A percentile compares a stretch with the other conserved stretches of the same genome.
Evolutionary conservation across 108 stramenopile genomes (phyloP).

Genomic region (Stephanodiscus triporus): DNA sequence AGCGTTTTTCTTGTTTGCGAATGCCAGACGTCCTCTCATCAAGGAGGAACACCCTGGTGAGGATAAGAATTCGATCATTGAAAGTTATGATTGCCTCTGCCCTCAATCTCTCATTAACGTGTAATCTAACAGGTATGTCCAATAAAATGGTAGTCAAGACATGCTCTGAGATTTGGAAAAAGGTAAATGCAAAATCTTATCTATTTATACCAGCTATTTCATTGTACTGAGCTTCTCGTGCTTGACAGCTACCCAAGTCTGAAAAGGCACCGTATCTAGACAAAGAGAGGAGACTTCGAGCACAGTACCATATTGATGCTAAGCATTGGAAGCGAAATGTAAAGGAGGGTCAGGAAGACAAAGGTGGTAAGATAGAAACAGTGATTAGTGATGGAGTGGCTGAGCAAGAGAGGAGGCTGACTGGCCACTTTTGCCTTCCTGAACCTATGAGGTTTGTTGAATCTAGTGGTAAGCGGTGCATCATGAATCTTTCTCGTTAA

Average conservation of each 20-base stretch:
- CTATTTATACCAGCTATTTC: neutral
- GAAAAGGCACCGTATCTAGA: constrained; percentile 33
- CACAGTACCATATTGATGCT: constrained; percentile 23
- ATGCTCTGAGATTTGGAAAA: constrained; percentile 20
- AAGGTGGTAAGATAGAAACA: constrained; percentile 2
- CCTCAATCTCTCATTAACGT: neutral
- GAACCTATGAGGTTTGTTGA: neutral
- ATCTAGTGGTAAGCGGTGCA: neutral
- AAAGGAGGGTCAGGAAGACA: constrained; percentile 6
- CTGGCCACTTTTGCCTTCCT: neutral
- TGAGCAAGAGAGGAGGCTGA: neutral
- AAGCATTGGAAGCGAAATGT: constrained; percentile 21
- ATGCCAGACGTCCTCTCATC: constrained; percentile 34
- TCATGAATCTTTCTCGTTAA: neutral
- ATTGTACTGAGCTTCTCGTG: neutral
- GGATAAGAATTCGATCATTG: constrained; percentile 2
- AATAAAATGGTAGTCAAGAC: constrained; percentile 21
- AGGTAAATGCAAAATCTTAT: constrained; percentile 9
- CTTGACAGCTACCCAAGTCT: constrained; percentile 4
- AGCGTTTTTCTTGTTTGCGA: constrained; percentile 59
- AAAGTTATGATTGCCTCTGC: neutral
- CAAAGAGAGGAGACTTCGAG: constrained; percentile 27
- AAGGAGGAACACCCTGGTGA: constrained; percentile 37
- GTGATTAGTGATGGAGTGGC: constrained; percentile 10
- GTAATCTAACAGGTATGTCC: neutral